Evolutionary conservation across 176 grass and related monocot genomes (phyloP).

Genomic region (Olyra latifolia): DNA sequence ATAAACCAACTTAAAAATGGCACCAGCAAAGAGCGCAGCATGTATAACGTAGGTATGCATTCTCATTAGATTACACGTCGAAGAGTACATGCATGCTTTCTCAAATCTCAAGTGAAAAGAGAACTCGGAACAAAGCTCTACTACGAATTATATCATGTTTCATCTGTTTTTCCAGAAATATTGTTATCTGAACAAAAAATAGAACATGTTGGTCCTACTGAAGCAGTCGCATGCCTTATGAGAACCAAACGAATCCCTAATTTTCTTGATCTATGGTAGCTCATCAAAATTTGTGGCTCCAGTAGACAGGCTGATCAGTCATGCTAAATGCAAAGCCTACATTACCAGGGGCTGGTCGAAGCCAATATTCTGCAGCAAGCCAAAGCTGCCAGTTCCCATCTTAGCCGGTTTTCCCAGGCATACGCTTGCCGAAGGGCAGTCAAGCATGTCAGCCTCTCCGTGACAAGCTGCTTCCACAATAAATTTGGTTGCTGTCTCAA

Average conservation of each 20-base stretch:
- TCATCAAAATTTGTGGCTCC: neutral
- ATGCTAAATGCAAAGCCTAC: neutral
- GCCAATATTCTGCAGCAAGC: constrained; percentile 63
- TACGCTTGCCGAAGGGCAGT: constrained; percentile 68
- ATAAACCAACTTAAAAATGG: too few relatives aligned
- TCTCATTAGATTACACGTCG: too few relatives aligned
- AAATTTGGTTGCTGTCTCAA: constrained; percentile 79
- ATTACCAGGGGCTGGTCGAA: constrained; percentile 1
- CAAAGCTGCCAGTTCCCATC: constrained; percentile 71
- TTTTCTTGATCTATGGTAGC: neutral
- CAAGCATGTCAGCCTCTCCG: constrained; percentile 64
- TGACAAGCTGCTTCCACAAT: constrained; percentile 71
- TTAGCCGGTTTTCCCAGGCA: constrained; percentile 86
- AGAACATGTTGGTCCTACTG: neutral
- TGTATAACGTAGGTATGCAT: too few relatives aligned
- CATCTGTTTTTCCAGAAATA: neutral
- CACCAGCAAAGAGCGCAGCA: too few relatives aligned
- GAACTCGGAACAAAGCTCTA: neutral
- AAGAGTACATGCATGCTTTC: too few relatives aligned
- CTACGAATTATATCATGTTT: neutral
- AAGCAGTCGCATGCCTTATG: neutral
- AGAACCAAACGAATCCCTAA: neutral
- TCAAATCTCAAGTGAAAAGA: too few relatives aligned
- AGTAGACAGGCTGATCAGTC: neutral
- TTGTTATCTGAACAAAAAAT: neutral